Conservation (phyloP, 495 filamentous ascomycete species). For the Neurospora hispaniola region DNA sequence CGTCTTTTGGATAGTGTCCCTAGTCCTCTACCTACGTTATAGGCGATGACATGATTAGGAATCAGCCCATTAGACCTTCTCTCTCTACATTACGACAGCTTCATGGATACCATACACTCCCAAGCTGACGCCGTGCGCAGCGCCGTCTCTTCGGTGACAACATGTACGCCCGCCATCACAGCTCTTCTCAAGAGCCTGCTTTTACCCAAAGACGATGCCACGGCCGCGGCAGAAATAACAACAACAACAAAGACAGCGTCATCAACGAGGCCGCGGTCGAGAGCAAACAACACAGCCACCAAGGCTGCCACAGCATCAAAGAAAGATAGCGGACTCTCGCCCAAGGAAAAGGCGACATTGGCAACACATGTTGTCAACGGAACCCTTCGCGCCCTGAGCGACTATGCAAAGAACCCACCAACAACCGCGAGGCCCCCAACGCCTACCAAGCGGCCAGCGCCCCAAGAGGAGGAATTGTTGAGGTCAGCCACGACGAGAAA, state of each 20-base stretch:
- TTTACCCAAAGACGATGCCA: slow-evolving; percentile 23
- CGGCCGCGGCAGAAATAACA: slow-evolving; percentile 12
- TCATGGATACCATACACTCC: slow-evolving; percentile 35
- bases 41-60: slow-evolving; percentile 17
- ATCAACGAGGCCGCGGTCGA: slow-evolving; percentile 14
- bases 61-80: slow-evolving; percentile 18
- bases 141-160: slow-evolving; percentile 39
- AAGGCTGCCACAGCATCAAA: slow-evolving; percentile 7
- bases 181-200: slow-evolving; percentile 41
- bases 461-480: slow-evolving; percentile 19
- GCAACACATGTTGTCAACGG: slow-evolving; percentile 77
- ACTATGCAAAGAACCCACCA: slow-evolving; percentile 49
- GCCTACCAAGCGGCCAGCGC: slow-evolving; percentile 13
- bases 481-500: slow-evolving; percentile 27
- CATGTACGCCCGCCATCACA: slow-evolving; percentile 40
- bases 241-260: slow-evolving; percentile 6
- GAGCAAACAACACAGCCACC: slow-evolving; percentile 13
- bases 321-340: slow-evolving; percentile 31
- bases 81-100: slow-evolving; percentile 3
- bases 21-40: not conserved
- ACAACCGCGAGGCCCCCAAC: slow-evolving; percentile 13
- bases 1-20: slow-evolving; percentile 8
- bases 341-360: slow-evolving; percentile 55
- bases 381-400: slow-evolving; percentile 60
- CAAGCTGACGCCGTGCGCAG: slow-evolving; percentile 41